These are phyloP conservation scores for Lactifluus piperatus DNA, from an alignment of 768 basidiomycete species.

Conservation along the genomic window DNA sequence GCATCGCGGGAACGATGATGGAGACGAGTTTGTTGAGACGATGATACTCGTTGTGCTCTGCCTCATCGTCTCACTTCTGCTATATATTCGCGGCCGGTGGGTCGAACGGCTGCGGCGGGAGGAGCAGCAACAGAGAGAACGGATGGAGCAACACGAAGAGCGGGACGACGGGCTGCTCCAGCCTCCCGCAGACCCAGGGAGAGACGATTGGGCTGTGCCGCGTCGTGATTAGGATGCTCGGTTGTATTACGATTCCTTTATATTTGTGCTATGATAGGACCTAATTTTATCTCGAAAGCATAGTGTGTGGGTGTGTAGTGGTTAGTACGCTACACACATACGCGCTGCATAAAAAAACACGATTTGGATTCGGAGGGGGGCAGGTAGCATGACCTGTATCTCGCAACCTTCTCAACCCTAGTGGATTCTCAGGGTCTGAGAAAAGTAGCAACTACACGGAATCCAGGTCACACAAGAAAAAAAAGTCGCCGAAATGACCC, in stretches of 20 bases:
- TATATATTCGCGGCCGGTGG: conserved; percentile 74
- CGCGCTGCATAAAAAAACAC: background rate
- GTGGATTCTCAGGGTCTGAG: background rate
- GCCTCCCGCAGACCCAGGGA: conserved; percentile 24
- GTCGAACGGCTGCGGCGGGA: conserved; percentile 64
- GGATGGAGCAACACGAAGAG: conserved; percentile 30
- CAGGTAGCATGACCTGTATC: background rate
- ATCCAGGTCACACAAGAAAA: background rate
- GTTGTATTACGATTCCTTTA: background rate
- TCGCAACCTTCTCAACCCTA: too few relatives aligned
- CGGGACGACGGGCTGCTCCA: conserved; percentile 23
- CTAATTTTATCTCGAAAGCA: background rate
- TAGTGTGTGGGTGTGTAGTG: background rate
- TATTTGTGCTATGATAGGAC: background rate
- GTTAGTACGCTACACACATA: background rate
- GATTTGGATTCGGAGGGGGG: background rate
- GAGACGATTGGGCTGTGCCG: conserved; percentile 23
- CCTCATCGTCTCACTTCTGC: conserved; percentile 58
- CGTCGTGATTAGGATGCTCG: conserved; percentile 11
- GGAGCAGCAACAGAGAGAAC: conserved; percentile 37
- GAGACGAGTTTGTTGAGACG: conserved; percentile 72
- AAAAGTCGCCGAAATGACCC: background rate
- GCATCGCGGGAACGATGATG: conserved; percentile 51
- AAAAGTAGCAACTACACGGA: background rate
- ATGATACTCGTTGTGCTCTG: conserved; percentile 69